Percentiles rank a stretch among this genome's conserved stretches.
Conservation (phyloP, 352 stramenopile species). For the Pythium phragmitis region DNA sequence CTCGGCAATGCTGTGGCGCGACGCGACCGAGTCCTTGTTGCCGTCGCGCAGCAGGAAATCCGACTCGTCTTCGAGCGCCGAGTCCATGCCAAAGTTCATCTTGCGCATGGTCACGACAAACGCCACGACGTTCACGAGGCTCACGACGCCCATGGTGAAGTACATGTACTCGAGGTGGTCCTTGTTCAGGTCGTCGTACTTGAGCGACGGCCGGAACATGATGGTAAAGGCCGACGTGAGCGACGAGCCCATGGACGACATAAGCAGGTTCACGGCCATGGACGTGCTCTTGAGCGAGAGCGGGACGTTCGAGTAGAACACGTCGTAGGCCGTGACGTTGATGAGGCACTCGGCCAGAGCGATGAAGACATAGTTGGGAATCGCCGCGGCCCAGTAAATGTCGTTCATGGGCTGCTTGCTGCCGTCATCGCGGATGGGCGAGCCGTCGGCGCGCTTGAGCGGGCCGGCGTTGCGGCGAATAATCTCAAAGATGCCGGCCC, state of each 20-base stretch:
- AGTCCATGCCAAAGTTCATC: conserved; percentile 87
- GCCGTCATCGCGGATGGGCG: conserved; percentile 49
- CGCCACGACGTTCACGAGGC: conserved; percentile 65
- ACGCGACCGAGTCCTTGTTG: conserved; percentile 23
- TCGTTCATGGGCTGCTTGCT: conserved; percentile 76
- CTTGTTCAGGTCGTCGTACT: conserved; percentile 65
- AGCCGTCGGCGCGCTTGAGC: conserved; percentile 33
- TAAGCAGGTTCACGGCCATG: conserved; percentile 87
- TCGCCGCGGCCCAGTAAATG: conserved; percentile 76
- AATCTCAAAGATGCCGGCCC: conserved; percentile 79
- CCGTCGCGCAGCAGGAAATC: conserved; percentile 8
- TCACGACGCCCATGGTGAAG: conserved; percentile 72
- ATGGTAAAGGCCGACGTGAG: conserved; percentile 87
- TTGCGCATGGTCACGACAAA: conserved; percentile 81
- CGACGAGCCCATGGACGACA: conserved; percentile 86
- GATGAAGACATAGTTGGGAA: conserved; percentile 82
- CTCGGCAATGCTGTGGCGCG: conserved; percentile 22
- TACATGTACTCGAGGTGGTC: conserved; percentile 91
- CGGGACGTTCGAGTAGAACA: conserved; percentile 88
- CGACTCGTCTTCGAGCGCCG: conserved; percentile 52
- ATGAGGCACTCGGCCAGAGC: conserved; percentile 85
- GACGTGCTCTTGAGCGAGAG: conserved; percentile 87
- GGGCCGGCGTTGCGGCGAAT: conserved; percentile 54
- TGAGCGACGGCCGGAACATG: conserved; percentile 75
- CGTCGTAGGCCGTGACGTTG: conserved; percentile 86